phyloP scores from a whole-genome alignment of 1,139 yeast genomes.

The Scheffersomyces illinoinensis region DNA sequence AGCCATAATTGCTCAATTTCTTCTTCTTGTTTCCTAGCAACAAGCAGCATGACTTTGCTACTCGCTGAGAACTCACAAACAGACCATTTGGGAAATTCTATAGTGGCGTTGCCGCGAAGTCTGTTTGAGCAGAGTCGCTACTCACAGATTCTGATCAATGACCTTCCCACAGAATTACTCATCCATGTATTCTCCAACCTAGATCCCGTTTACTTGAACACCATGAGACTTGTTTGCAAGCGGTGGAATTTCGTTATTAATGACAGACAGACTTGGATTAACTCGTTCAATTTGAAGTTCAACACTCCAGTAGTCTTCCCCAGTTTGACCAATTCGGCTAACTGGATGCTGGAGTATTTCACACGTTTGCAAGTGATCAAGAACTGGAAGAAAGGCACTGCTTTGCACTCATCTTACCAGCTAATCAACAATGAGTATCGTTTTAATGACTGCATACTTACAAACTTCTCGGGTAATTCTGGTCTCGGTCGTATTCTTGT shows the following conservation, averaged over 20 bases:
- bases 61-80: not conserved
- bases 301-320: conserved; percentile 50
- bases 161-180: conserved; percentile 60
- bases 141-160: conserved; percentile 19
- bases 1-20: not conserved
- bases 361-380: conserved; percentile 42
- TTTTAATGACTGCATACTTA: conserved; percentile 27
- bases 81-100: not conserved
- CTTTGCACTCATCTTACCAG: conserved; percentile 31
- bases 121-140: conserved; percentile 1
- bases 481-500: conserved; percentile 37
- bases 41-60: not conserved
- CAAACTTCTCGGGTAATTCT: conserved; percentile 42
- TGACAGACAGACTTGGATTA: conserved; percentile 64
- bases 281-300: conserved; percentile 50
- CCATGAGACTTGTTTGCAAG: conserved; percentile 54
- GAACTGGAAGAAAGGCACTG: conserved; percentile 54
- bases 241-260: conserved; percentile 52
- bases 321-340: conserved; percentile 51
- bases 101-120: not conserved
- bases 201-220: conserved; percentile 54
- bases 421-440: conserved; percentile 27
- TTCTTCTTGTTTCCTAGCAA: not conserved
- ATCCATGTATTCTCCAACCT: conserved; percentile 56
- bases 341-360: conserved; percentile 59